Conservation (phyloP, 1,139 yeast species). For the Suhomyces chickasaworum region DNA sequence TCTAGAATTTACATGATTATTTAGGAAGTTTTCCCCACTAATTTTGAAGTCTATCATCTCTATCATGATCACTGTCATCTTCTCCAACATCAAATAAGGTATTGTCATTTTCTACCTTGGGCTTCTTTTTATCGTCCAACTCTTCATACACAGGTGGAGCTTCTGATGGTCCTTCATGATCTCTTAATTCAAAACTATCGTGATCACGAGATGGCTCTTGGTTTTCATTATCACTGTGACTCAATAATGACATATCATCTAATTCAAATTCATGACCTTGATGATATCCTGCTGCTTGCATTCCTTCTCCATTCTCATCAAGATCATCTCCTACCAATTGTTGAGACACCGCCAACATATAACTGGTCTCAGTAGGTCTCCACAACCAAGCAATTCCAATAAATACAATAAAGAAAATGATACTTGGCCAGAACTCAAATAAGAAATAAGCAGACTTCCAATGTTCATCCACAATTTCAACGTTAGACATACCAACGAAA, state of each 20-base stretch:
- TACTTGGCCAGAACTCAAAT: slow-evolving; percentile 93
- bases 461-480: slow-evolving; percentile 78
- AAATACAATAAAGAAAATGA: slow-evolving; percentile 82
- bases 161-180: slow-evolving; percentile 12
- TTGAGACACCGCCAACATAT: slow-evolving; percentile 91
- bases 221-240: slow-evolving; percentile 49
- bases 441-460: slow-evolving; percentile 93
- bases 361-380: slow-evolving; percentile 97
- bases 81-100: slow-evolving; percentile 43
- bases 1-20: background rate
- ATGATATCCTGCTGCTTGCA: slow-evolving; percentile 28
- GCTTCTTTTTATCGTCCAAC: slow-evolving; percentile 15
- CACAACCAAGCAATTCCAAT: slow-evolving; percentile 86
- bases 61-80: slow-evolving; percentile 31
- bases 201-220: slow-evolving; percentile 21
- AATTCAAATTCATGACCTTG: slow-evolving; percentile 64
- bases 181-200: slow-evolving; percentile 42
- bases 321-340: slow-evolving; percentile 77
- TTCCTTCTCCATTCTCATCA: slow-evolving; percentile 60
- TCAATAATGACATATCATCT: slow-evolving; percentile 68
- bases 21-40: background rate
- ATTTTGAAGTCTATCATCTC: slow-evolving; percentile 32
- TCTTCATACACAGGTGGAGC: slow-evolving; percentile 32
- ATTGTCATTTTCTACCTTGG: slow-evolving; percentile 21
- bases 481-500: slow-evolving; percentile 70